Conservation (phyloP, 208 protist species). For the Novymonas esmeraldas region DNA sequence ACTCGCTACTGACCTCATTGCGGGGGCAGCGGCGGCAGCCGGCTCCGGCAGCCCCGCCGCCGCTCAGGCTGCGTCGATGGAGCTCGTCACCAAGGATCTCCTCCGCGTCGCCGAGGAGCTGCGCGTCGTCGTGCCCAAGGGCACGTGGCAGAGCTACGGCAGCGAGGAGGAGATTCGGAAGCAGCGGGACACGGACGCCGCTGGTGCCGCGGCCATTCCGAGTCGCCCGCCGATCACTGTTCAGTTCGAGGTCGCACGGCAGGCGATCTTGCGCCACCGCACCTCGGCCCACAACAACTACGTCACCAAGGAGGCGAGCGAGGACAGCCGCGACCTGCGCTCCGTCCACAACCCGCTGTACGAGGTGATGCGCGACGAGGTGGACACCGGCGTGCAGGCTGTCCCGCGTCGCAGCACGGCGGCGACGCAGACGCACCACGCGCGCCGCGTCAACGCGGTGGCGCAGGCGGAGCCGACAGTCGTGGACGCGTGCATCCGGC, state of each 20-base stretch:
- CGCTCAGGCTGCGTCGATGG: not conserved
- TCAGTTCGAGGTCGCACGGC: constrained; percentile 66
- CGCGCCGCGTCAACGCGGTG: constrained; percentile 73
- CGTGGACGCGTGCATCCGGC: constrained; percentile 81
- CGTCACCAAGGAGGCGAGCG: constrained; percentile 85
- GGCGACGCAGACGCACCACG: constrained; percentile 78
- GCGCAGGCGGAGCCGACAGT: constrained; percentile 82
- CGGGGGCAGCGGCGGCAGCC: not conserved
- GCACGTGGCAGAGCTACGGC: constrained; percentile 77
- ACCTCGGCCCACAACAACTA: constrained; percentile 49
- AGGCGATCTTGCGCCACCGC: constrained; percentile 67
- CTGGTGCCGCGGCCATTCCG: constrained; percentile 28
- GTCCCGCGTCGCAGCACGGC: constrained; percentile 32
- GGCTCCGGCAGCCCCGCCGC: not conserved
- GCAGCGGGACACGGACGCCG: constrained; percentile 40
- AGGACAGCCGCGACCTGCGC: constrained; percentile 87
- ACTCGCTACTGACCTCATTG: no score
- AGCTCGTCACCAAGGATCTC: constrained; percentile 65
- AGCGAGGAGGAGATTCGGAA: constrained; percentile 81
- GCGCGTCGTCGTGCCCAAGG: constrained; percentile 65
- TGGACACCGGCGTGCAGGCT: constrained; percentile 84
- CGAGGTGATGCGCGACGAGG: constrained; percentile 64
- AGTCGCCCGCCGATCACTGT: constrained; percentile 67
- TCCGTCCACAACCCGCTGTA: constrained; percentile 67
- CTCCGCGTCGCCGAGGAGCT: constrained; percentile 57